These are phyloP conservation scores for Aureobasidium leucospermi DNA, from an alignment of 2,329 filamentous ascomycete species.

Conservation along the genomic window DNA sequence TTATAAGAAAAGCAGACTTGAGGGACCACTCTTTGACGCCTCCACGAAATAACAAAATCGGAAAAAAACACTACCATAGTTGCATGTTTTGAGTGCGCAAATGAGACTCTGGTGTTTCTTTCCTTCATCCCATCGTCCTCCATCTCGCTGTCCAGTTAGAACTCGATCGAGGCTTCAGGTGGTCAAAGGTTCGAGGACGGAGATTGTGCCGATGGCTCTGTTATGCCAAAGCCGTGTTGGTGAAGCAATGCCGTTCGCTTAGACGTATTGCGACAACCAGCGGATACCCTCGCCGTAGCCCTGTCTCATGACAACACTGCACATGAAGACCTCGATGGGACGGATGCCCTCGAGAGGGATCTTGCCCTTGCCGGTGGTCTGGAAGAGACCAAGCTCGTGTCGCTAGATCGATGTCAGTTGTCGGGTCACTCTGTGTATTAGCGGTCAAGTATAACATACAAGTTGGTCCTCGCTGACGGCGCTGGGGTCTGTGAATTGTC, in stretches of 20 bases:
- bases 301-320: conserved; percentile 96
- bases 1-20: not conserved
- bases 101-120: not conserved
- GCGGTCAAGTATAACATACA: not conserved
- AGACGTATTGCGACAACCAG: conserved; percentile 52
- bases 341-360: conserved; percentile 85
- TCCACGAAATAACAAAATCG: not conserved
- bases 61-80: not conserved
- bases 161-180: too few species aligned
- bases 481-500: conserved; percentile 54
- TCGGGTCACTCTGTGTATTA: too few species aligned
- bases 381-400: conserved; percentile 85
- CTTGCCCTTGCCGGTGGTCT: conserved; percentile 87
- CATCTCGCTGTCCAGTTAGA: too few species aligned
- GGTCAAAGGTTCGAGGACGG: too few species aligned
- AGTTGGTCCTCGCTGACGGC: conserved; percentile 89
- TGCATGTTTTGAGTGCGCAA: not conserved
- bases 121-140: not conserved
- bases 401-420: conserved; percentile 34
- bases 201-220: not conserved
- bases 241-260: not conserved
- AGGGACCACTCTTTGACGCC: conserved; percentile 4
- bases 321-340: conserved; percentile 98
- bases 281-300: conserved; percentile 83
- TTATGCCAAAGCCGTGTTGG: not conserved